Conservation (phyloP, 2,329 filamentous ascomycete genomes). For the Colletotrichum sp. region DNA sequence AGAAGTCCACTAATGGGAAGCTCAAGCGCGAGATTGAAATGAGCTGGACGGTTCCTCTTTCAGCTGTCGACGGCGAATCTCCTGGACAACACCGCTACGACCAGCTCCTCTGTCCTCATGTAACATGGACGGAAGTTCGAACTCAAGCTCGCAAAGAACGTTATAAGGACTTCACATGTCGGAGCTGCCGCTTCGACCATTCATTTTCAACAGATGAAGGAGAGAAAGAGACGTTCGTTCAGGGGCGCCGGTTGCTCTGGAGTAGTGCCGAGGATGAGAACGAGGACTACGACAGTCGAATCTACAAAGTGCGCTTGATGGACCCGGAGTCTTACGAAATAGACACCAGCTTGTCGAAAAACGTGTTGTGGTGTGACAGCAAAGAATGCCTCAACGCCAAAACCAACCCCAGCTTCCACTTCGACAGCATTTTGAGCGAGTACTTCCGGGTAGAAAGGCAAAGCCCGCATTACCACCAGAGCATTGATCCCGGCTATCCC, state of each 20-base stretch:
- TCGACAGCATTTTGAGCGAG: neutral
- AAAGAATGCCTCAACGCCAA: neutral
- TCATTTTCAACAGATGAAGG: accelerated
- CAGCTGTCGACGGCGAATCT: accelerated
- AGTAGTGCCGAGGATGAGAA: neutral
- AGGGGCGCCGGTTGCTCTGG: neutral
- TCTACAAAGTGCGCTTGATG: accelerated
- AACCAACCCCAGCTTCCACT: neutral
- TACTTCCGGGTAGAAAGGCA: neutral
- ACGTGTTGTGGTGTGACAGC: neutral
- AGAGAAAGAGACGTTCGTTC: neutral
- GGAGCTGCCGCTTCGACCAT: neutral
- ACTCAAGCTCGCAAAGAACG: accelerated
- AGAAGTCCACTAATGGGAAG: neutral
- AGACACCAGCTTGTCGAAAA: neutral
- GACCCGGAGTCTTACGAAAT: neutral
- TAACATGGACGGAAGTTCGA: neutral
- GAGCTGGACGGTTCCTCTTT: neutral
- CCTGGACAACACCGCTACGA: accelerated
- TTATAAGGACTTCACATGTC: accelerated
- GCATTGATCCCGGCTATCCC: neutral
- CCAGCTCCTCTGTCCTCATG: neutral
- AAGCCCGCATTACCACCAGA: too few species aligned
- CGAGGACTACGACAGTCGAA: neutral
- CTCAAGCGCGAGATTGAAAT: neutral